Percentiles rank a stretch among this genome's conserved stretches.
Evolutionary conservation across 2,329 filamentous ascomycete genomes (phyloP).

Genomic region (Xylaria sp.): DNA sequence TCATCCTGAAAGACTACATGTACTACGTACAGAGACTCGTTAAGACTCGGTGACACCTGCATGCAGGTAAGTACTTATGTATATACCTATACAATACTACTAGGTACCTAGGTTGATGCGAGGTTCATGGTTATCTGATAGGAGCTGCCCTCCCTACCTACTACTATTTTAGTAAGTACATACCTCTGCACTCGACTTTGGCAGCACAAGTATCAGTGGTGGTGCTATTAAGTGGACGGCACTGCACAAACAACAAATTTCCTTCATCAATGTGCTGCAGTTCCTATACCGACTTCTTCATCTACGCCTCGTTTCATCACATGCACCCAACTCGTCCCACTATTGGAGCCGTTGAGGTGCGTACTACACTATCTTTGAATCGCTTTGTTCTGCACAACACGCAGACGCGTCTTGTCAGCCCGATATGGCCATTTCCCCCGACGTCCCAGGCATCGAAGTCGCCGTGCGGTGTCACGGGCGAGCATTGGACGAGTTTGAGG

Average conservation of each 20-base stretch:
- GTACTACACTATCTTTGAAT: not conserved
- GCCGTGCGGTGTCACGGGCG: slow-evolving; percentile 39
- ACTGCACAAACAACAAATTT: not conserved
- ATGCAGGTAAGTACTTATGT: too few relatives aligned
- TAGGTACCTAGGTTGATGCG: too few relatives aligned
- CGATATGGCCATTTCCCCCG: slow-evolving; percentile 45
- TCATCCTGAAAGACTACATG: too few relatives aligned
- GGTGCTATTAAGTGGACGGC: not conserved
- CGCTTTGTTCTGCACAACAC: not conserved
- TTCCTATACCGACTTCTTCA: not conserved
- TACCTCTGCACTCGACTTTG: too few relatives aligned
- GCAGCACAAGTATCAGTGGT: too few relatives aligned
- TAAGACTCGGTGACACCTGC: too few relatives aligned
- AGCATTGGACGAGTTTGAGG: slow-evolving; percentile 43
- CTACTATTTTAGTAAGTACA: too few relatives aligned
- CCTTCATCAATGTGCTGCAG: not conserved
- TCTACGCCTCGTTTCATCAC: not conserved
- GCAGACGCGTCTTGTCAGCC: slow-evolving; percentile 1
- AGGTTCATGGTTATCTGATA: too few relatives aligned
- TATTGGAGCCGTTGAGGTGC: not conserved
- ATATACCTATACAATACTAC: too few relatives aligned
- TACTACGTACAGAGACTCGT: too few relatives aligned
- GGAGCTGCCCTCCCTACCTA: too few relatives aligned
- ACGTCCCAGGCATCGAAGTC: slow-evolving; percentile 44
- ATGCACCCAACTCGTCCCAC: not conserved